phyloP scores from a whole-genome alignment of 73 alveolate species.

The Tetrahymena elliotti region DNA sequence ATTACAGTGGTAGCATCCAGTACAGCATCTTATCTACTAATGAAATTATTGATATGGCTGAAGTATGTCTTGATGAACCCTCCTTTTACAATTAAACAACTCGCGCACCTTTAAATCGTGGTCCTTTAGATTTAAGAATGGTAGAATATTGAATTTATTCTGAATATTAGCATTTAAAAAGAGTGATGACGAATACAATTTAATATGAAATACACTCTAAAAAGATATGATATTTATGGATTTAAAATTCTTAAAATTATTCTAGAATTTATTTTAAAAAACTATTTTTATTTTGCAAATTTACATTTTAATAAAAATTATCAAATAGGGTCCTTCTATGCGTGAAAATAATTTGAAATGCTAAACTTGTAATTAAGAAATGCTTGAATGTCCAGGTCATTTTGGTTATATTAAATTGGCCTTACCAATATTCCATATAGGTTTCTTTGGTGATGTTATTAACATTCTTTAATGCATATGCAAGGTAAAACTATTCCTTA shows the following conservation, averaged over 20 bases:
- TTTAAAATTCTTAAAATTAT: background rate
- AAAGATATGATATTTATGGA: too few relatives aligned
- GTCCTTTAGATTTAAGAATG: slow-evolving; percentile 43
- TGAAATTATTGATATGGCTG: background rate
- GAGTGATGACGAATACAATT: too few relatives aligned
- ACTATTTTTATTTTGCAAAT: background rate
- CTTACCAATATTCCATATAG: slow-evolving; percentile 36
- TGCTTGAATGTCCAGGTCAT: slow-evolving; percentile 36
- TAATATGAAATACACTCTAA: too few relatives aligned
- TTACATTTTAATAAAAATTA: background rate
- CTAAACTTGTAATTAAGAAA: background rate
- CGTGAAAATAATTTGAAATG: background rate
- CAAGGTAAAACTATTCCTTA: background rate
- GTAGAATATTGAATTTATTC: background rate
- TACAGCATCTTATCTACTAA: background rate
- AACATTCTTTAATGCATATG: background rate
- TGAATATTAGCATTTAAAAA: background rate
- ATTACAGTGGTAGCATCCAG: background rate
- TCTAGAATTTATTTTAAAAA: too few relatives aligned
- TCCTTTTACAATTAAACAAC: background rate
- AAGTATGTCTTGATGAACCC: background rate
- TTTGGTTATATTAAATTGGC: slow-evolving; percentile 18
- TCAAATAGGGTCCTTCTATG: background rate
- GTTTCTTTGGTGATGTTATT: slow-evolving; percentile 24
- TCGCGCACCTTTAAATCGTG: background rate